Conservation (phyloP, 768 basidiomycete genomes). For the Phlebiopsis flavidoalba region DNA sequence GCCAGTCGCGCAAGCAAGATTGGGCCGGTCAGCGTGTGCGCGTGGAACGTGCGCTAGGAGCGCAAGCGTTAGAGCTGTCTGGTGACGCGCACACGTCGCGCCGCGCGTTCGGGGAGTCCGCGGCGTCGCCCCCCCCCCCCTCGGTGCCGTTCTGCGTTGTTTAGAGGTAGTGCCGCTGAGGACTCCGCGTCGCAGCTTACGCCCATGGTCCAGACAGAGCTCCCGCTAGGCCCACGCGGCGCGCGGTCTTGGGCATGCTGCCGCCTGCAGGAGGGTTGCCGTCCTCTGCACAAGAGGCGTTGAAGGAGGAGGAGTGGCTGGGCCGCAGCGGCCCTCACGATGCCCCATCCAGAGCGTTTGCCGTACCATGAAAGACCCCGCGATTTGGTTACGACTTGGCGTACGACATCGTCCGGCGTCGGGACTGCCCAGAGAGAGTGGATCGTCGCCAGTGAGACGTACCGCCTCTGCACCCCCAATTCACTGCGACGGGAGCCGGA, state of each 20-base stretch:
- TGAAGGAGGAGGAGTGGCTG: slow-evolving; percentile 12
- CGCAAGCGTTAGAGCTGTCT: slow-evolving; percentile 45
- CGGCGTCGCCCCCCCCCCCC: slow-evolving; percentile 4
- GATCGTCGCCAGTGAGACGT: slow-evolving; percentile 63
- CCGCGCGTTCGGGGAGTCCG: slow-evolving; percentile 5
- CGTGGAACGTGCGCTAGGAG: slow-evolving; percentile 65
- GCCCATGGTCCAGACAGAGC: slow-evolving; percentile 41
- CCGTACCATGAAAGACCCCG: slow-evolving; percentile 45
- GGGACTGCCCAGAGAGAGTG: slow-evolving; percentile 37
- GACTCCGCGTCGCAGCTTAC: slow-evolving; percentile 25
- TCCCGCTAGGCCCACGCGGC: slow-evolving; percentile 43
- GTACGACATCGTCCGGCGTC: background rate
- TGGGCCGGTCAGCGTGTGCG: slow-evolving; percentile 18
- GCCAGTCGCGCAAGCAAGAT: slow-evolving; percentile 29
- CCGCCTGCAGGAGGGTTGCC: slow-evolving; percentile 19
- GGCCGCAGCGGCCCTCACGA: slow-evolving; percentile 66
- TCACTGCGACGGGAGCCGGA: slow-evolving; percentile 37
- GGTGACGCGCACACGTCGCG: slow-evolving; percentile 28
- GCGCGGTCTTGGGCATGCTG: slow-evolving; percentile 8
- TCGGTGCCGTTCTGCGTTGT: slow-evolving; percentile 4
- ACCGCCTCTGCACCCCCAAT: slow-evolving; percentile 59
- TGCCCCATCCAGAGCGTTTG: slow-evolving; percentile 63
- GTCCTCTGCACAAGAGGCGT: slow-evolving; percentile 4
- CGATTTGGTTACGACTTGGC: background rate
- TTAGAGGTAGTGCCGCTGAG: slow-evolving; percentile 13